These are phyloP conservation scores for Talaromyces amestolkiae DNA, from an alignment of 2,329 filamentous ascomycete genomes.

Conservation along the genomic window DNA sequence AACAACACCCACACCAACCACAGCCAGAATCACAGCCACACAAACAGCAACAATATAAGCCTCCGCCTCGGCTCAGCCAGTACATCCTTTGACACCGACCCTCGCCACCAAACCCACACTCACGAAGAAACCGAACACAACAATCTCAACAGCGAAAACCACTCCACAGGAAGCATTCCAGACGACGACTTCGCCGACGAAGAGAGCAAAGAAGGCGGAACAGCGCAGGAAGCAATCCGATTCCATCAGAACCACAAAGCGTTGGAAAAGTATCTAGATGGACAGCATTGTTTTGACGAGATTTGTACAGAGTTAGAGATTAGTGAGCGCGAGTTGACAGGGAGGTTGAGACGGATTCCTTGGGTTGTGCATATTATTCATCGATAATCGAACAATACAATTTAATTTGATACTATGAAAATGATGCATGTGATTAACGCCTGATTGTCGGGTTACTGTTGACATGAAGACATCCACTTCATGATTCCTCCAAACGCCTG, in stretches of 20 bases:
- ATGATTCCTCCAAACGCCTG: not conserved
- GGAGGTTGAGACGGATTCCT: slow-evolving; percentile 42
- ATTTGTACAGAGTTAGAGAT: slow-evolving; percentile 52
- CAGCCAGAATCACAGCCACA: slow-evolving; percentile 10
- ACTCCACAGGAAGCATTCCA: slow-evolving; percentile 9
- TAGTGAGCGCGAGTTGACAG: slow-evolving; percentile 47
- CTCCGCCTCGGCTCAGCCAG: slow-evolving; percentile 5
- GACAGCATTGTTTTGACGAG: slow-evolving; percentile 51
- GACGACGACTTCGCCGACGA: slow-evolving; percentile 27
- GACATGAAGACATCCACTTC: not conserved
- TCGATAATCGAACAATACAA: slow-evolving; percentile 29
- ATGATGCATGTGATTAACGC: not conserved
- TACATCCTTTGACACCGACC: slow-evolving; percentile 5
- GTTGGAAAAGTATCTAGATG: slow-evolving; percentile 46
- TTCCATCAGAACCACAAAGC: slow-evolving; percentile 32
- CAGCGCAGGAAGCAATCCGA: slow-evolving; percentile 10
- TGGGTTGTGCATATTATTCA: slow-evolving; percentile 49
- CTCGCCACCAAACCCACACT: not conserved
- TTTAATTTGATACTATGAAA: not conserved
- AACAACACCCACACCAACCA: slow-evolving; percentile 10
- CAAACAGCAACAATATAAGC: slow-evolving; percentile 13
- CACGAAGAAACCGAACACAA: slow-evolving; percentile 6
- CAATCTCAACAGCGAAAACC: not conserved
- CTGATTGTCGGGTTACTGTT: not conserved
- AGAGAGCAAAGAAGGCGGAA: slow-evolving; percentile 25